Conservation (phyloP, 106 monocot genomes). For the Vanilla planifolia region DNA sequence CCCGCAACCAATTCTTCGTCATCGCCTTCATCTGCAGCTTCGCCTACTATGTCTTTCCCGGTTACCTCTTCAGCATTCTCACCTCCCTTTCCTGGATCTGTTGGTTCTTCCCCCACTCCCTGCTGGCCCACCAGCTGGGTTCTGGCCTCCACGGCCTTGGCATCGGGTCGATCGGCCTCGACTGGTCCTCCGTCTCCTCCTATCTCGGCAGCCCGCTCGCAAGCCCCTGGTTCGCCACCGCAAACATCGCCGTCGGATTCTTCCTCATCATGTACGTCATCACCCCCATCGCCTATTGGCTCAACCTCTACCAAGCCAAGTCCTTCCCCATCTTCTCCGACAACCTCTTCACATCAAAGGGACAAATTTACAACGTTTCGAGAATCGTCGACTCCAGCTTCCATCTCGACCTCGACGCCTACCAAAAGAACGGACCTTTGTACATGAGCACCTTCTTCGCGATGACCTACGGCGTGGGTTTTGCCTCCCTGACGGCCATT, state of each 20-base stretch:
- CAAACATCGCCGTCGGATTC: slow-evolving; percentile 69
- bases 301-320: slow-evolving; percentile 60
- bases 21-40: slow-evolving; percentile 83
- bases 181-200: slow-evolving; percentile 76
- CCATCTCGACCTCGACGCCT: slow-evolving; percentile 58
- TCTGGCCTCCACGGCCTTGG: slow-evolving; percentile 75
- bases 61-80: slow-evolving; percentile 76
- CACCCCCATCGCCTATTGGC: slow-evolving; percentile 68
- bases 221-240: slow-evolving; percentile 88
- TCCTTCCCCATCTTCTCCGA: slow-evolving; percentile 84
- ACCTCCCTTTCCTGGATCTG: slow-evolving; percentile 91
- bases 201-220: slow-evolving; percentile 90
- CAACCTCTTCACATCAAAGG: slow-evolving; percentile 40
- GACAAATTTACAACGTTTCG: slow-evolving; percentile 62
- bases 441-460: slow-evolving; percentile 82
- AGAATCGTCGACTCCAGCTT: slow-evolving; percentile 54
- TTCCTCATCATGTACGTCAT: slow-evolving; percentile 65
- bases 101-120: slow-evolving; percentile 62
- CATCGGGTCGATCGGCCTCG: slow-evolving; percentile 65
- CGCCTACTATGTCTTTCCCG: slow-evolving; percentile 76
- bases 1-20: slow-evolving; percentile 79
- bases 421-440: slow-evolving; percentile 56
- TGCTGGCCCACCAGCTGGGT: slow-evolving; percentile 81
- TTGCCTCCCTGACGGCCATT: slow-evolving; percentile 77
- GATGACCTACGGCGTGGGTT: slow-evolving; percentile 69